phyloP scores from a whole-genome alignment of 306 rosid genomes.

The Sophora flavescens region DNA sequence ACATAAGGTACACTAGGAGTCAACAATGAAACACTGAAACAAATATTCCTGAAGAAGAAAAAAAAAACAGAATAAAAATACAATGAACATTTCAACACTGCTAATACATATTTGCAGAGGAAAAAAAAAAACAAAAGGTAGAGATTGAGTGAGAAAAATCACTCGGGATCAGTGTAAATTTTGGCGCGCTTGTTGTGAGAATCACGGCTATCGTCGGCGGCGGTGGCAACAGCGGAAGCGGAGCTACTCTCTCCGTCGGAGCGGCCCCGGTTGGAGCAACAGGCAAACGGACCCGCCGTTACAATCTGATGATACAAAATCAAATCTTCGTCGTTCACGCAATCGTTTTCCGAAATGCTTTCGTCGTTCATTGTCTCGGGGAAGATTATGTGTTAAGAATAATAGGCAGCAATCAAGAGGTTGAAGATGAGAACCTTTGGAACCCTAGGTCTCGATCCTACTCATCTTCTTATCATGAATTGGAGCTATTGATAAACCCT shows the following conservation, averaged over 20 bases:
- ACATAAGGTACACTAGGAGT: too few relatives aligned
- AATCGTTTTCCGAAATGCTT: conserved; percentile 43
- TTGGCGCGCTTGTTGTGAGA: conserved; percentile 72
- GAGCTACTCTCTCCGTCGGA: conserved; percentile 71
- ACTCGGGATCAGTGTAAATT: conserved; percentile 62
- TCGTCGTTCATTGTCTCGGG: conserved; percentile 47
- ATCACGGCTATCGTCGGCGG: conserved; percentile 52
- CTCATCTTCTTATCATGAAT: not conserved
- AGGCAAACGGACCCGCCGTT: conserved; percentile 39
- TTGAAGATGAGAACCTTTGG: conserved; percentile 45
- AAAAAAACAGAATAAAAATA: too few relatives aligned
- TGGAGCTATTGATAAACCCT: conserved; percentile 46
- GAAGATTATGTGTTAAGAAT: conserved; percentile 48
- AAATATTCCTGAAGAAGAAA: not conserved
- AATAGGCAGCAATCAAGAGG: conserved; percentile 66
- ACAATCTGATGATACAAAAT: conserved; percentile 57
- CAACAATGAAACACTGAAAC: not conserved
- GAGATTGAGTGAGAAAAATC: conserved; percentile 41
- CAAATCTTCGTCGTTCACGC: conserved; percentile 40
- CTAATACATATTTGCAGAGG: not conserved
- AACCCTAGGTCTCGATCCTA: conserved; percentile 74
- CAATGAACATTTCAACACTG: not conserved
- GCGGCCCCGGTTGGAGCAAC: conserved; percentile 47
- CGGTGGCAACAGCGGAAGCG: conserved; percentile 37
- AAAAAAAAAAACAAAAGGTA: conserved; percentile 9